These are phyloP conservation scores for Protea cynaroides DNA, from an alignment of 164 flowering plant species.

Conservation along the genomic window DNA sequence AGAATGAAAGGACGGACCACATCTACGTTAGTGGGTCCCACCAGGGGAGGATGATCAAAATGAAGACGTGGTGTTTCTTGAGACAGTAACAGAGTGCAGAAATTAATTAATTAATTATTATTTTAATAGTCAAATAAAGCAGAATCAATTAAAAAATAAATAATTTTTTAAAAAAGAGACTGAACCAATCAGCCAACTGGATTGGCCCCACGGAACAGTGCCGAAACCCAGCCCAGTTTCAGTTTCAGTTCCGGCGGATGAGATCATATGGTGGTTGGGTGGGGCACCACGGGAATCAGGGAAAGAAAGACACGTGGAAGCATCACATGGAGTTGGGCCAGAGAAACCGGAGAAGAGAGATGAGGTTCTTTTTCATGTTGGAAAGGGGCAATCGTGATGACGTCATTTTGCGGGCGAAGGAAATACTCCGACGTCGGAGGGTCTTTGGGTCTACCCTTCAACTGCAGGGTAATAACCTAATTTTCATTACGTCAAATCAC, in stretches of 20 bases:
- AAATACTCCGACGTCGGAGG: too few relatives aligned
- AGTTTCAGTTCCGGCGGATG: not conserved
- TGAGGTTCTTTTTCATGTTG: constrained; percentile 11
- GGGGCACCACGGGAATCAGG: too few relatives aligned
- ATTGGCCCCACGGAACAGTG: too few relatives aligned
- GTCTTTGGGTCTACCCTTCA: too few relatives aligned
- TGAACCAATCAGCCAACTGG: constrained; percentile 6
- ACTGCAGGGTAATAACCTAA: too few relatives aligned
- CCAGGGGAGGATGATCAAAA: not conserved
- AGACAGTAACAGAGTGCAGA: too few relatives aligned
- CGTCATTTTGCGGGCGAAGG: too few relatives aligned
- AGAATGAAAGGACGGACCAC: too few relatives aligned
- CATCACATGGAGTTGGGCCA: constrained; percentile 18
- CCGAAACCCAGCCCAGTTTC: constrained; percentile 5
- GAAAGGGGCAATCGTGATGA: constrained; percentile 16
- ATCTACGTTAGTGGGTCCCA: too few relatives aligned
- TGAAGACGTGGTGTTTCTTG: not conserved
- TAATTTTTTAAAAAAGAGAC: not conserved
- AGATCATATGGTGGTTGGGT: too few relatives aligned
- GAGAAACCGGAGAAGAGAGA: not conserved
- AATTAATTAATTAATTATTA: too few relatives aligned
- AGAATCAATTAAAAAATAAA: not conserved
- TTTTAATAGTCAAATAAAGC: not conserved
- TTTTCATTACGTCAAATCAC: too few relatives aligned
- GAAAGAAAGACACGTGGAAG: constrained; percentile 17